phyloP scores from a whole-genome alignment of 768 basidiomycete genomes.

The Leccinum variicolor region DNA sequence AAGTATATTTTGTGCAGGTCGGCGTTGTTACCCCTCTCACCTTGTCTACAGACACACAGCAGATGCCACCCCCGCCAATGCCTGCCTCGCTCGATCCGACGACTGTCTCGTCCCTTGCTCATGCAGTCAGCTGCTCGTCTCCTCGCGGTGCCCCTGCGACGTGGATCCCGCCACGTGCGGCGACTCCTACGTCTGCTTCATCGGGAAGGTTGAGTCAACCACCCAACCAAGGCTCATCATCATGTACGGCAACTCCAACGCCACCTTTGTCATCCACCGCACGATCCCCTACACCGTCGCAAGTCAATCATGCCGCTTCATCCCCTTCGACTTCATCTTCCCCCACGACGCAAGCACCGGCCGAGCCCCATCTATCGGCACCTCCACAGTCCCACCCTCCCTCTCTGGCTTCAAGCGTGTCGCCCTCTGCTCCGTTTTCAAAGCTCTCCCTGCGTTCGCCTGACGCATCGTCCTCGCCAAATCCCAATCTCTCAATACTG shows the following conservation, averaged over 20 bases:
- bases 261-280: not conserved
- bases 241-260: not conserved
- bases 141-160: conserved; percentile 17
- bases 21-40: not conserved
- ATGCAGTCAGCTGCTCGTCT: conserved; percentile 13
- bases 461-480: conserved; percentile 14
- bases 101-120: conserved; percentile 30
- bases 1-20: conserved; percentile 1
- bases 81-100: conserved; percentile 43
- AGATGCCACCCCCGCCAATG: conserved; percentile 53
- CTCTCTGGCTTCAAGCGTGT: conserved; percentile 22
- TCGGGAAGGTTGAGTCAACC: conserved; percentile 6
- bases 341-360: not conserved
- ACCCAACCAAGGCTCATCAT: not conserved
- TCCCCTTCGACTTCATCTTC: conserved; percentile 2
- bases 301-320: not conserved
- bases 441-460: conserved; percentile 47
- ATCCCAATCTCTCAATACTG: conserved; percentile 7
- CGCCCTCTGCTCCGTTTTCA: conserved; percentile 50
- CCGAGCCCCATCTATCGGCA: not conserved
- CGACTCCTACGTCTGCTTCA: conserved; percentile 2
- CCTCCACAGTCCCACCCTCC: not conserved
- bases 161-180: conserved; percentile 9
- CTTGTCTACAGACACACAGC: conserved; percentile 31
- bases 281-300: not conserved